phyloP scores from a whole-genome alignment of 1,139 yeast genomes.

The Zhuliangozyma parablackwelliae region DNA sequence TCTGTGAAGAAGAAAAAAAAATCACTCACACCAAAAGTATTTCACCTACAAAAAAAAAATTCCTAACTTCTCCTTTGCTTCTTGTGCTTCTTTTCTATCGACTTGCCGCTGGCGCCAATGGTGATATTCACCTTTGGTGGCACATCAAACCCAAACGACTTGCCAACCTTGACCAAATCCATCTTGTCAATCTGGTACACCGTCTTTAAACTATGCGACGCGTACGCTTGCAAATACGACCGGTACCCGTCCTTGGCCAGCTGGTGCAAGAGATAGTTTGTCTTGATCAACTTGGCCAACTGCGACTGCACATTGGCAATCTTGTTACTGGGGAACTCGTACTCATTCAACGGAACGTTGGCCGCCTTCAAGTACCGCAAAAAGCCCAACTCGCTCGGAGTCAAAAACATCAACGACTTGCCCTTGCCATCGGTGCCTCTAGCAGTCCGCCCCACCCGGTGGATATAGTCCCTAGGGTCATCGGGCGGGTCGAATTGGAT shows the following conservation, averaged over 20 bases:
- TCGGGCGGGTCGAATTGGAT: conserved; percentile 98
- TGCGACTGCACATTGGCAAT: conserved; percentile 95
- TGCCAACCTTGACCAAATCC: conserved; percentile 91
- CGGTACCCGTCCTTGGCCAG: conserved; percentile 97
- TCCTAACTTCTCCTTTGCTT: conserved; percentile 37
- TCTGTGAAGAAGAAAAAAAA: too few species aligned
- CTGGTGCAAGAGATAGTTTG: conserved; percentile 91
- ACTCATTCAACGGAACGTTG: conserved; percentile 93
- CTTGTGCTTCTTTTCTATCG: conserved; percentile 48
- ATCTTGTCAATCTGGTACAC: conserved; percentile 94
- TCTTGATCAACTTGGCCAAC: conserved; percentile 82
- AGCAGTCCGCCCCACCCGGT: conserved; percentile 97
- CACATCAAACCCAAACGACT: conserved; percentile 87
- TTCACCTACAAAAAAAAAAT: too few species aligned
- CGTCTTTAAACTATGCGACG: conserved; percentile 91
- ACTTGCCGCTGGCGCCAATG: conserved; percentile 86
- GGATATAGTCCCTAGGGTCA: conserved; percentile 97
- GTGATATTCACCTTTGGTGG: conserved; percentile 97
- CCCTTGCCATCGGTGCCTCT: conserved; percentile 93
- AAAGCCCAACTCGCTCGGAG: conserved; percentile 92
- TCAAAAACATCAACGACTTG: conserved; percentile 87
- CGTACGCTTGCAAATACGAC: conserved; percentile 93
- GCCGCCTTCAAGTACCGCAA: conserved; percentile 92
- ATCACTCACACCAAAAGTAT: too few species aligned
- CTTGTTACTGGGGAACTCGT: conserved; percentile 89